These are phyloP conservation scores for Breviolum minutum DNA, from an alignment of 73 alveolate genomes.

Conservation along the genomic window DNA sequence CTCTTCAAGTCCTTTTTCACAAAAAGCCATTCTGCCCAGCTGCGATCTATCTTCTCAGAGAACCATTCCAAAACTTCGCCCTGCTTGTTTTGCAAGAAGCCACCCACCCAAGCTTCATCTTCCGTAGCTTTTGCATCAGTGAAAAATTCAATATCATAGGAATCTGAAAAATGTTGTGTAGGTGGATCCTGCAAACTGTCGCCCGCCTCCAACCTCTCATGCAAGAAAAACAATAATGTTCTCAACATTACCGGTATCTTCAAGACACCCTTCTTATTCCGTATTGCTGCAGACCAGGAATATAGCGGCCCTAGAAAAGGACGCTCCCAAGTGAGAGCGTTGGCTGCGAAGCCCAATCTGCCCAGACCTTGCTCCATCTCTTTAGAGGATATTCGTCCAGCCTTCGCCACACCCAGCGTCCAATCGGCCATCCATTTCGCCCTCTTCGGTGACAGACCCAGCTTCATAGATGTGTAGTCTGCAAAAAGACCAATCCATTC, in stretches of 20 bases:
- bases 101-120: neutral
- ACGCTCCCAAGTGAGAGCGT: too few relatives aligned
- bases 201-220: neutral
- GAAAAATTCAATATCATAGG: neutral
- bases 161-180: too few relatives aligned
- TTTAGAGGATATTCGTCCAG: neutral
- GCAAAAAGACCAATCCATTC: neutral
- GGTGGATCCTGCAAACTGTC: neutral
- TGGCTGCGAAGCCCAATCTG: neutral
- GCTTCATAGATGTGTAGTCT: neutral
- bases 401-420: neutral
- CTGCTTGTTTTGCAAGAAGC: neutral
- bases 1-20: neutral
- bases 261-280: neutral
- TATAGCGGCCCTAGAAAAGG: too few relatives aligned
- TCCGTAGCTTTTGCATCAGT: slow-evolving; percentile 24
- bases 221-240: neutral
- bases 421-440: neutral
- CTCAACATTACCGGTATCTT: neutral
- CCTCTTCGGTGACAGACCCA: neutral
- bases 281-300: neutral
- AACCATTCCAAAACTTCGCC: neutral
- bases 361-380: slow-evolving; percentile 15
- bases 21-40: neutral
- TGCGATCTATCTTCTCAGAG: neutral